A percentile compares a stretch with the other conserved stretches of the same genome.
Conservation (phyloP, 352 stramenopile species). For the Globisporangium spinosum region DNA sequence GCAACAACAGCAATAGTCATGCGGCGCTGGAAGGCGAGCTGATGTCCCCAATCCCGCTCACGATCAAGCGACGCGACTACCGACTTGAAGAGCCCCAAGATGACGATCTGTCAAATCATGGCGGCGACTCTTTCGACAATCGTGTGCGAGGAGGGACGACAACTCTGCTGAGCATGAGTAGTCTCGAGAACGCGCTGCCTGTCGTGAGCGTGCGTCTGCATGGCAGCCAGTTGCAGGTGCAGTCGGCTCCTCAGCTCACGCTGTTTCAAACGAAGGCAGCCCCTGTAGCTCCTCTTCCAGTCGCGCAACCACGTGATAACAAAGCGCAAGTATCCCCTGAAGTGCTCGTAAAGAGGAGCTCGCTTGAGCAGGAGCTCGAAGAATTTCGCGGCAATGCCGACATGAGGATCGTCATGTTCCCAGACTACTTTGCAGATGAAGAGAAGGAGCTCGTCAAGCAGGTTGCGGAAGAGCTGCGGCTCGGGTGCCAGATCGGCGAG, state of each 20-base stretch:
- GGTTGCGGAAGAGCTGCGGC: slow-evolving; percentile 44
- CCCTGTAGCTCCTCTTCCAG: background rate
- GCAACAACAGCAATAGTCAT: slow-evolving; percentile 22
- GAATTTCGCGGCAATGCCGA: slow-evolving; percentile 51
- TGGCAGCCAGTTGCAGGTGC: slow-evolving; percentile 13
- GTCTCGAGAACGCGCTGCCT: background rate
- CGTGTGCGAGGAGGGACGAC: background rate
- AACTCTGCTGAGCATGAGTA: slow-evolving; percentile 7
- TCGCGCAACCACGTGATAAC: background rate
- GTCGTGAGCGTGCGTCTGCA: slow-evolving; percentile 13
- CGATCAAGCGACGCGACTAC: slow-evolving; percentile 7
- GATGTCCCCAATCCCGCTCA: slow-evolving; percentile 8
- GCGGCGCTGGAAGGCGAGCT: slow-evolving; percentile 3
- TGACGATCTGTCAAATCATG: background rate
- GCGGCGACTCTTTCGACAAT: slow-evolving; percentile 2
- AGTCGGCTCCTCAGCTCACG: background rate
- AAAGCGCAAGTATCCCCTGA: background rate
- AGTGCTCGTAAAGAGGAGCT: slow-evolving; percentile 25
- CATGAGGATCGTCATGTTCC: slow-evolving; percentile 55
- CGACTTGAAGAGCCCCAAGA: slow-evolving; percentile 10
- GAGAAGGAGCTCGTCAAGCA: slow-evolving; percentile 54
- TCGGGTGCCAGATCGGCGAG: slow-evolving; percentile 64
- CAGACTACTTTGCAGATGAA: slow-evolving; percentile 54
- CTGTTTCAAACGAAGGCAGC: background rate
- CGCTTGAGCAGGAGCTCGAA: slow-evolving; percentile 55